Percentiles rank a stretch among this genome's conserved stretches.
Conservation (phyloP, 2,329 filamentous ascomycete genomes). For the Aspergillus uvarum region DNA sequence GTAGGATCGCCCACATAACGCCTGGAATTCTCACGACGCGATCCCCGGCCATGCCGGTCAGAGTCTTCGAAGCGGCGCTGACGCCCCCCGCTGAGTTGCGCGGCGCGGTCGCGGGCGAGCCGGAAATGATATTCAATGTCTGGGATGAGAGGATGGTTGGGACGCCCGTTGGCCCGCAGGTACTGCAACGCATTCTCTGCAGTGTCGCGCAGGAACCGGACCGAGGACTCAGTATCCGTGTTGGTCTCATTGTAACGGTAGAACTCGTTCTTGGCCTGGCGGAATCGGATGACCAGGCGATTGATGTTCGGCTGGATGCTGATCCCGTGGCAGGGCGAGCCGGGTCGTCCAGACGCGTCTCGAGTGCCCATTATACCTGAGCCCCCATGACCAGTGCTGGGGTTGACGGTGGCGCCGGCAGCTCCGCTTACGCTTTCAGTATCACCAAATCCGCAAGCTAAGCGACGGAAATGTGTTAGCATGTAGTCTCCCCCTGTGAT, state of each 20-base stretch:
- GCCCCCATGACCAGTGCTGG: neutral
- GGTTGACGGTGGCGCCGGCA: neutral
- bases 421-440: neutral
- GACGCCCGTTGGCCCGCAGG: slow-evolving; percentile 25
- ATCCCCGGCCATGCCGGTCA: neutral
- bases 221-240: slow-evolving; percentile 25
- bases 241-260: slow-evolving; percentile 26
- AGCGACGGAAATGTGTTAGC: neutral
- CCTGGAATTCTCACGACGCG: neutral
- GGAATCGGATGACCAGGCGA: slow-evolving; percentile 34
- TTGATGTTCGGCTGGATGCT: slow-evolving; percentile 8
- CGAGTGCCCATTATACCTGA: neutral
- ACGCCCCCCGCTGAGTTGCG: slow-evolving; percentile 37
- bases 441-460: neutral
- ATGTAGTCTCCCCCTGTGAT: neutral
- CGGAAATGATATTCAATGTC: slow-evolving; percentile 36
- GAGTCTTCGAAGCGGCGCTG: slow-evolving; percentile 41
- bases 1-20: neutral
- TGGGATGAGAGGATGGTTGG: slow-evolving; percentile 29
- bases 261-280: slow-evolving; percentile 40
- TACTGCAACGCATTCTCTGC: slow-evolving; percentile 44
- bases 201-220: slow-evolving; percentile 46
- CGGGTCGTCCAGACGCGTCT: neutral
- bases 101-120: slow-evolving; percentile 36
- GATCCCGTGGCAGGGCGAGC: neutral